Conservation (phyloP, 768 basidiomycete genomes). For the Trametes cingulata region DNA sequence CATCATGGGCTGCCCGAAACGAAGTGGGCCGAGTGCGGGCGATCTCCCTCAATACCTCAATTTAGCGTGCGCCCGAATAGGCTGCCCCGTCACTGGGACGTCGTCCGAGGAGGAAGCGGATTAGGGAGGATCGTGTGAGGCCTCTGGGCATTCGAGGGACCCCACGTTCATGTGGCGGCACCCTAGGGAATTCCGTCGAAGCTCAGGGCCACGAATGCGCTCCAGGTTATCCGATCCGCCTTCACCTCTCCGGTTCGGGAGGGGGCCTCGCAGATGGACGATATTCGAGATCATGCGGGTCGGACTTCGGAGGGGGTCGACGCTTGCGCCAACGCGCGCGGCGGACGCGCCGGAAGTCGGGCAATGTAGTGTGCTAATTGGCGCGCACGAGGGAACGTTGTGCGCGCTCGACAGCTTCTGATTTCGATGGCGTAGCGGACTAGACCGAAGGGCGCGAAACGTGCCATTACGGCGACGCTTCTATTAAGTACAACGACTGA, state of each 20-base stretch:
- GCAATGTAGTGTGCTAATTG: neutral
- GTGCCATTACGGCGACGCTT: constrained; percentile 6
- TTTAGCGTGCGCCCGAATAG: neutral
- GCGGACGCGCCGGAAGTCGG: neutral
- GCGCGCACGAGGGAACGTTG: constrained; percentile 3
- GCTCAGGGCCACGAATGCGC: neutral
- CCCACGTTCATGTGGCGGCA: constrained; percentile 19
- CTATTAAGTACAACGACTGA: constrained; percentile 17
- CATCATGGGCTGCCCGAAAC: neutral
- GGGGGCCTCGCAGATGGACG: neutral
- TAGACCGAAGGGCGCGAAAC: neutral
- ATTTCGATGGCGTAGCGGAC: constrained; percentile 1
- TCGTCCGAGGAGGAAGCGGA: neutral
- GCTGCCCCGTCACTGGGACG: neutral
- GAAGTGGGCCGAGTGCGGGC: neutral
- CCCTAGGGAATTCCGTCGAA: neutral
- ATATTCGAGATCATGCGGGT: too few species aligned
- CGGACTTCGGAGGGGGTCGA: neutral
- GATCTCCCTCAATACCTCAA: neutral
- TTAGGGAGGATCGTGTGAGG: constrained; percentile 7
- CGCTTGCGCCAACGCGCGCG: neutral
- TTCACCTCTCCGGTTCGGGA: neutral
- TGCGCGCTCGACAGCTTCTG: constrained; percentile 6
- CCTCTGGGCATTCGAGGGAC: constrained; percentile 14
- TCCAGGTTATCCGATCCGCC: neutral